Percentiles rank a stretch among this genome's conserved stretches.
Evolutionary conservation across 1,284 basidiomycete species (phyloP).

Genomic region (Psilocybe mexicana): DNA sequence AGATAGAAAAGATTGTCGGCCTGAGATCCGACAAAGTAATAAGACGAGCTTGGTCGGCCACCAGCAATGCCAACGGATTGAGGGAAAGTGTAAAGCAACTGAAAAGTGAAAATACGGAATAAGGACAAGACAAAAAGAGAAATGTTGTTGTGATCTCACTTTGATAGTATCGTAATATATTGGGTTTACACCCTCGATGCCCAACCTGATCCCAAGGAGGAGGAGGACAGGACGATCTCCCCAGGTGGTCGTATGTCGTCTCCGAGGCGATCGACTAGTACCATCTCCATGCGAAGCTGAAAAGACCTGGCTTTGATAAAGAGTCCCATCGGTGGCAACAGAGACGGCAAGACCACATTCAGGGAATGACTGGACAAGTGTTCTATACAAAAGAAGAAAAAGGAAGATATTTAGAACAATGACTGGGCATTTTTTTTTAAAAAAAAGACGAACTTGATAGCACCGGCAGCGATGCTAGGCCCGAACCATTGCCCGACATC

Average conservation of each 20-base stretch:
- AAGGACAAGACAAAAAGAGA: background rate
- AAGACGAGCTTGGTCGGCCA: conserved; percentile 92
- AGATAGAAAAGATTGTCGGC: conserved; percentile 92
- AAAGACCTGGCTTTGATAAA: conserved; percentile 88
- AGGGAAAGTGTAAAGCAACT: conserved; percentile 90
- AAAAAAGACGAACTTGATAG: conserved; percentile 70
- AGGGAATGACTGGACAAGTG: conserved; percentile 79
- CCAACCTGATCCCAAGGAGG: conserved; percentile 85
- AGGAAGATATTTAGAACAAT: background rate
- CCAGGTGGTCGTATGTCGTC: conserved; percentile 53
- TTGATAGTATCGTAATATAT: conserved; percentile 95
- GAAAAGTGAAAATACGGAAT: background rate
- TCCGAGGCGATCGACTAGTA: conserved; percentile 31
- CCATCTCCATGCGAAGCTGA: conserved; percentile 64
- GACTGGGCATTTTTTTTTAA: too few relatives aligned
- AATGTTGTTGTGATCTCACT: conserved; percentile 44
- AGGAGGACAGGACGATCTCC: conserved; percentile 85
- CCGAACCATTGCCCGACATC: conserved; percentile 99
- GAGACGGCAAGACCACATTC: conserved; percentile 83
- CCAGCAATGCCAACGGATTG: conserved; percentile 97
- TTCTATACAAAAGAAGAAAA: conserved; percentile 39
- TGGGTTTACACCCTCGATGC: conserved; percentile 92
- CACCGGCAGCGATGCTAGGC: conserved; percentile 94
- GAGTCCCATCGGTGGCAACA: conserved; percentile 79
- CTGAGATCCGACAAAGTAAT: conserved; percentile 96